These are phyloP conservation scores for Fremontodendron californicum DNA, from an alignment of 345 rosid species.

Conservation along the genomic window DNA sequence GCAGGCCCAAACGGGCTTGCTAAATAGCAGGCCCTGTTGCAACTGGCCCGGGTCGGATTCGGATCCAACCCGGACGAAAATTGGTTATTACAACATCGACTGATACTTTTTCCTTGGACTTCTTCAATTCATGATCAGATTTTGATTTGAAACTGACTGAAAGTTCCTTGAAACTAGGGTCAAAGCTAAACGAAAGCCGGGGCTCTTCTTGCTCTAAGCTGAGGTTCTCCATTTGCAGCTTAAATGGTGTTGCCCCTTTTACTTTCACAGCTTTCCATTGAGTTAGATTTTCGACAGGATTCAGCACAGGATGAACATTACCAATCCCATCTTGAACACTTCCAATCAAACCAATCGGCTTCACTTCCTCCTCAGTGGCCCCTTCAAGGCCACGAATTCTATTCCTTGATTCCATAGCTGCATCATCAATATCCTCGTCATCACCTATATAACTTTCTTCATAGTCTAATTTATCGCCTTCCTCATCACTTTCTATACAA, in stretches of 20 bases:
- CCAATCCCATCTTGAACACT: slow-evolving; percentile 43
- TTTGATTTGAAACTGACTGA: slow-evolving; percentile 42
- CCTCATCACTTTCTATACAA: slow-evolving; percentile 71
- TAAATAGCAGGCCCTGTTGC: too few species aligned
- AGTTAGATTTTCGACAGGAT: slow-evolving; percentile 87
- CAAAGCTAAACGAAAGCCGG: slow-evolving; percentile 30
- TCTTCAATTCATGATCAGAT: slow-evolving; percentile 33
- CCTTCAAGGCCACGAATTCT: background rate
- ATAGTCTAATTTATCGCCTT: slow-evolving; percentile 37
- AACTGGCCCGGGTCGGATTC: too few species aligned
- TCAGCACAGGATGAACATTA: slow-evolving; percentile 61
- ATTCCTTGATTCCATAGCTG: slow-evolving; percentile 14
- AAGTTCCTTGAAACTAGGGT: slow-evolving; percentile 30
- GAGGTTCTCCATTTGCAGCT: slow-evolving; percentile 67
- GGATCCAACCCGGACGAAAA: too few species aligned
- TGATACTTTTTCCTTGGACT: slow-evolving; percentile 40
- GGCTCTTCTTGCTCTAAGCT: slow-evolving; percentile 36
- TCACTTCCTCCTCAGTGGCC: slow-evolving; percentile 27
- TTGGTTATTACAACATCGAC: too few species aligned
- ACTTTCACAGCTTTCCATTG: slow-evolving; percentile 87
- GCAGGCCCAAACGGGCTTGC: too few species aligned
- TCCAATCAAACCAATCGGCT: slow-evolving; percentile 22
- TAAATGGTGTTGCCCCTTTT: slow-evolving; percentile 40
- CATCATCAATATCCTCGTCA: slow-evolving; percentile 24
- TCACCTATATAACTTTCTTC: slow-evolving; percentile 48